These are phyloP conservation scores for Xenosphaeropsis pyriputrescens DNA, from an alignment of 2,329 filamentous ascomycete genomes.

Conservation along the genomic window DNA sequence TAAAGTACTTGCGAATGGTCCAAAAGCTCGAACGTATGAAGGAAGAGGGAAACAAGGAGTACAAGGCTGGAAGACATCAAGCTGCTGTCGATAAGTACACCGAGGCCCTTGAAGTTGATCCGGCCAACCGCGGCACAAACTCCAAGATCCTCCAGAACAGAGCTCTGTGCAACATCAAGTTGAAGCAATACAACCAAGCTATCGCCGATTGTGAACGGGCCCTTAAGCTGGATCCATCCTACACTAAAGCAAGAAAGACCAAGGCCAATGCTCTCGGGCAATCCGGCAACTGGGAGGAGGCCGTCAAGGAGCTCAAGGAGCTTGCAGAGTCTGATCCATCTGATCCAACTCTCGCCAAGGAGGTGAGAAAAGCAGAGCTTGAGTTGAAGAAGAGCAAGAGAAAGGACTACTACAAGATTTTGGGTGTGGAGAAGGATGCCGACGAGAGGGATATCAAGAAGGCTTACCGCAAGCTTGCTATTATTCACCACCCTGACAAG, in stretches of 20 bases:
- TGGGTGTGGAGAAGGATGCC: slow-evolving; percentile 76
- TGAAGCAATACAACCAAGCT: slow-evolving; percentile 72
- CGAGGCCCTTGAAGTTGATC: slow-evolving; percentile 71
- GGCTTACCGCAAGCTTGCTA: slow-evolving; percentile 89
- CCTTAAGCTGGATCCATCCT: slow-evolving; percentile 66
- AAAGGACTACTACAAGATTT: slow-evolving; percentile 98
- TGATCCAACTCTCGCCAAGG: slow-evolving; percentile 67
- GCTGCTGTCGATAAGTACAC: slow-evolving; percentile 76
- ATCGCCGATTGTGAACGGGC: slow-evolving; percentile 79
- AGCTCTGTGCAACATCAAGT: slow-evolving; percentile 67
- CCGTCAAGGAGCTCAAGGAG: slow-evolving; percentile 75
- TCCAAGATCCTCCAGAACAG: slow-evolving; percentile 91
- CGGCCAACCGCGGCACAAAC: slow-evolving; percentile 80
- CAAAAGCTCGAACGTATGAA: slow-evolving; percentile 90
- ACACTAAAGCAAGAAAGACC: slow-evolving; percentile 84
- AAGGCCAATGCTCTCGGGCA: slow-evolving; percentile 81
- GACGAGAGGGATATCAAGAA: slow-evolving; percentile 82
- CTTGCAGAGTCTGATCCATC: slow-evolving; percentile 71
- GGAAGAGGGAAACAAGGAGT: slow-evolving; percentile 80
- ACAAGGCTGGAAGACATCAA: slow-evolving; percentile 72
- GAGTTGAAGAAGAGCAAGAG: slow-evolving; percentile 95
- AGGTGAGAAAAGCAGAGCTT: slow-evolving; percentile 79
- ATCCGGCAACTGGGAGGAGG: slow-evolving; percentile 83
- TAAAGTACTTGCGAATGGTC: slow-evolving; percentile 79
- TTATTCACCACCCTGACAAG: slow-evolving; percentile 94